Evolutionary conservation across 345 rosid genomes (phyloP).

Genomic region (Salix udensis): DNA sequence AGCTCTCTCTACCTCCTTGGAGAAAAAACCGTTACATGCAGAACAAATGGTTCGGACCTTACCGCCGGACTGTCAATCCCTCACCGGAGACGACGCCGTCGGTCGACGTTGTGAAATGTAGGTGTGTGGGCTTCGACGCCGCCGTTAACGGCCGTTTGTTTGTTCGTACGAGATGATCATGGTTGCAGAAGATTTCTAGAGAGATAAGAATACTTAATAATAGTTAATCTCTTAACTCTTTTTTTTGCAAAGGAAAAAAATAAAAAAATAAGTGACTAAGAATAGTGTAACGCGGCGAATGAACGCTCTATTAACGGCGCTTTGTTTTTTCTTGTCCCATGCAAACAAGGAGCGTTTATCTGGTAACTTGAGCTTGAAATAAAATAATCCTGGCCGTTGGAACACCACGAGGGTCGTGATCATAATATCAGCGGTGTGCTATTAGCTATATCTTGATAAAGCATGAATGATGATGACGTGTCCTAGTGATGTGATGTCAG

Average conservation of each 20-base stretch:
- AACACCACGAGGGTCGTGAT: neutral
- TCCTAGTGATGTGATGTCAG: neutral
- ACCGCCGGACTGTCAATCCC: slow-evolving; percentile 53
- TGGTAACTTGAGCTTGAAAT: neutral
- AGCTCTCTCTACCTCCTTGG: slow-evolving; percentile 82
- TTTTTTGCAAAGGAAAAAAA: neutral
- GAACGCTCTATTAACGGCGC: neutral
- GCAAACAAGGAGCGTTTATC: neutral
- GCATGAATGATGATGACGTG: neutral
- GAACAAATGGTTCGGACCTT: slow-evolving; percentile 77
- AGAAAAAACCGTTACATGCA: slow-evolving; percentile 87
- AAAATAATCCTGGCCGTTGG: neutral
- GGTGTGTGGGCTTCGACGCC: slow-evolving; percentile 66
- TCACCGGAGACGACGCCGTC: slow-evolving; percentile 18
- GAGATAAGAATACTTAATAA: neutral
- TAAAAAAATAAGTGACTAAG: neutral
- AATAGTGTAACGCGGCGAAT: neutral
- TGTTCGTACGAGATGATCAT: slow-evolving; percentile 44
- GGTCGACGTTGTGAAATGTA: slow-evolving; percentile 47
- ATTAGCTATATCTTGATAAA: neutral
- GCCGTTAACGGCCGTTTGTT: slow-evolving; percentile 41
- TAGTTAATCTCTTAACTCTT: neutral
- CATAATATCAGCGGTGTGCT: neutral
- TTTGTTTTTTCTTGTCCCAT: neutral
- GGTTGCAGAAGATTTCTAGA: neutral